These are phyloP conservation scores for Scutellaria galericulata DNA, from an alignment of 257 asterid species.

Conservation along the genomic window DNA sequence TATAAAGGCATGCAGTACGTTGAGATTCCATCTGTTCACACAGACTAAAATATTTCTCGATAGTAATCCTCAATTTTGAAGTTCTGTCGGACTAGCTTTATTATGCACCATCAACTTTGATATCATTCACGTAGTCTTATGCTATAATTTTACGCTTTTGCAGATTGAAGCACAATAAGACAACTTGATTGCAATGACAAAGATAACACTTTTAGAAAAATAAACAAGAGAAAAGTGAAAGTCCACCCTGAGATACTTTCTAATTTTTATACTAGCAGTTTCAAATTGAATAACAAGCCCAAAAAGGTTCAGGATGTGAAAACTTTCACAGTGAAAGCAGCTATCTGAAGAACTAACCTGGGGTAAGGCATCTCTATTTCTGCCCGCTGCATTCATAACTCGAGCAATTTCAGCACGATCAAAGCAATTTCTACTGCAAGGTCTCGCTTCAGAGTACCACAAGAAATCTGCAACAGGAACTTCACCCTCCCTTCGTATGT, in stretches of 20 bases:
- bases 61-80: background rate
- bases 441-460: slow-evolving; percentile 97
- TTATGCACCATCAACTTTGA: background rate
- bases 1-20: too few species aligned
- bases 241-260: background rate
- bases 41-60: background rate
- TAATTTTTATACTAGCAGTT: background rate
- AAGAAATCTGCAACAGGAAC: slow-evolving; percentile 92
- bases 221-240: background rate
- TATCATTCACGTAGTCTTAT: background rate
- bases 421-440: slow-evolving; percentile 92
- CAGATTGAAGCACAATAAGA: background rate
- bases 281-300: background rate
- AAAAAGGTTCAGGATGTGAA: background rate
- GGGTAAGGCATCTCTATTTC: slow-evolving; percentile 90
- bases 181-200: background rate
- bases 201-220: background rate
- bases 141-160: background rate
- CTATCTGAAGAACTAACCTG: slow-evolving; percentile 60
- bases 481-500: slow-evolving; percentile 88
- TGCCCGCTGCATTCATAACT: slow-evolving; percentile 98
- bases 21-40: background rate
- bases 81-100: background rate
- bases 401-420: slow-evolving; percentile 99
- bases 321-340: slow-evolving; percentile 21